Evolutionary conservation across 2,329 filamentous ascomycete species (phyloP).

Genomic region (Trichoderma lentiforme): DNA sequence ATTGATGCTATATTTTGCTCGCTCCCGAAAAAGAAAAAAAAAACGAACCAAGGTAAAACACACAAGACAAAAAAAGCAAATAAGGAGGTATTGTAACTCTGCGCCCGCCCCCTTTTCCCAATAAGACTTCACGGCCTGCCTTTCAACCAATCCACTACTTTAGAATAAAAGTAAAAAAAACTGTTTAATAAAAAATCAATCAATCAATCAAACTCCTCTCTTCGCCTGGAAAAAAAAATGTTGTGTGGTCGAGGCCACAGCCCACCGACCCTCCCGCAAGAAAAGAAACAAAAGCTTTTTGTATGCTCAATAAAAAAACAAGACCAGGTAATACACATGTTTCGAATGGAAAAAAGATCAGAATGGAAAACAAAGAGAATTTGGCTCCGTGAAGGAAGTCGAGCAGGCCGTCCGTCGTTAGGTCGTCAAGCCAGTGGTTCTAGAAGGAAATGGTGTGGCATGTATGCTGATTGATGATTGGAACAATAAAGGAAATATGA

Average conservation of each 20-base stretch:
- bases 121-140: conserved; percentile 14
- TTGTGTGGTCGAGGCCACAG: conserved; percentile 1
- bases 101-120: background rate
- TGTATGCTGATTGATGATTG: background rate
- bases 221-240: conserved; percentile 15
- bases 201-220: conserved; percentile 11
- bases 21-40: background rate
- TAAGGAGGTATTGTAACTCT: background rate
- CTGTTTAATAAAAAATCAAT: background rate
- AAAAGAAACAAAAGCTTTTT: conserved; percentile 15
- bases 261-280: background rate
- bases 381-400: conserved; percentile 4
- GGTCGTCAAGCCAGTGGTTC: conserved; percentile 18
- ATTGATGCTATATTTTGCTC: conserved; percentile 6
- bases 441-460: conserved; percentile 1
- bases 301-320: conserved; percentile 4
- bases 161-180: background rate
- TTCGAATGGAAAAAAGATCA: background rate
- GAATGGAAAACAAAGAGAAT: conserved; percentile 8
- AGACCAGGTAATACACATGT: conserved; percentile 10
- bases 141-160: conserved; percentile 5
- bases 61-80: background rate
- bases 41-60: background rate
- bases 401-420: conserved; percentile 14
- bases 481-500: background rate